These are phyloP conservation scores for Dactylellina leptospora DNA, from an alignment of 2,329 filamentous ascomycete species.

Conservation along the genomic window DNA sequence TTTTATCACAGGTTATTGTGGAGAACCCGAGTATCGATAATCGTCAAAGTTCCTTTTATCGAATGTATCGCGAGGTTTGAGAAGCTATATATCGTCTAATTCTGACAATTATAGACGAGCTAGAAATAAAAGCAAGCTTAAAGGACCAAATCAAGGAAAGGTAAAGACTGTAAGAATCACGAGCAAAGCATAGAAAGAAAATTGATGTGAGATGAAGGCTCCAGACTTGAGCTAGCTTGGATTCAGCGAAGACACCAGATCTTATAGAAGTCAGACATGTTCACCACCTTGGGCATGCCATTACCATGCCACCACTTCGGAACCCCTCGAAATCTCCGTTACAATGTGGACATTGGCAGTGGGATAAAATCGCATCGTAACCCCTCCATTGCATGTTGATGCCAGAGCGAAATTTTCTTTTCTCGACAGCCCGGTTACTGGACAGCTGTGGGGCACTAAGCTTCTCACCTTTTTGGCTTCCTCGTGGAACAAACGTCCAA, in stretches of 20 bases:
- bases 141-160: too few relatives aligned
- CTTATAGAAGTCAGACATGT: slow-evolving; percentile 35
- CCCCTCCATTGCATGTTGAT: slow-evolving; percentile 18
- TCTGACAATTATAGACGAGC: too few relatives aligned
- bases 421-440: slow-evolving; percentile 13
- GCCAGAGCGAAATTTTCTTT: slow-evolving; percentile 25
- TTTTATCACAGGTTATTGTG: not conserved
- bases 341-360: slow-evolving; percentile 16
- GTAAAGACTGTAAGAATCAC: too few relatives aligned
- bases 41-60: too few relatives aligned
- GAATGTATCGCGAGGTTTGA: too few relatives aligned
- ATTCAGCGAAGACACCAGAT: slow-evolving; percentile 18
- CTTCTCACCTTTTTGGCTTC: slow-evolving; percentile 11
- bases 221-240: not conserved
- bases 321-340: slow-evolving; percentile 50
- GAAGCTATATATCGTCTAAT: too few relatives aligned
- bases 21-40: too few relatives aligned
- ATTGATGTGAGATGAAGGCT: not conserved
- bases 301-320: slow-evolving; percentile 25
- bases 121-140: too few relatives aligned
- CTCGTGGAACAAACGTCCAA: slow-evolving; percentile 14
- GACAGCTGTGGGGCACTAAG: slow-evolving; percentile 9
- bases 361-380: slow-evolving; percentile 34
- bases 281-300: slow-evolving; percentile 19
- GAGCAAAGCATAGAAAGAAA: not conserved